phyloP scores from a whole-genome alignment of 2,329 filamentous ascomycete species.

The Pseudocercospora pini-densiflorae region DNA sequence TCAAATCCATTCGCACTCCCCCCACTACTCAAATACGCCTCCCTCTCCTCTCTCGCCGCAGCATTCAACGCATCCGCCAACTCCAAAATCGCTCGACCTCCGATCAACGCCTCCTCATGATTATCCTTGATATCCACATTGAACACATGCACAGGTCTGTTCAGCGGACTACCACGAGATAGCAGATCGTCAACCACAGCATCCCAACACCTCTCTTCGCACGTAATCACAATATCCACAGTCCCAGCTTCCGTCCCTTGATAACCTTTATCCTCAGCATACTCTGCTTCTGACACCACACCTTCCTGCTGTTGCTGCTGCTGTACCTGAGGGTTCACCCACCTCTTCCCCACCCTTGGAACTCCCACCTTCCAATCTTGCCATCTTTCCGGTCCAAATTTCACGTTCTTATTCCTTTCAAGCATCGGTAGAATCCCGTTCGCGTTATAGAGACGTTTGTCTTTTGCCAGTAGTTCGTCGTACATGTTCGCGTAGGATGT shows the following conservation, averaged over 20 bases:
- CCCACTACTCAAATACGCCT: constrained; percentile 69
- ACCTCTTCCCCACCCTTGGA: constrained; percentile 72
- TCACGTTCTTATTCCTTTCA: constrained; percentile 85
- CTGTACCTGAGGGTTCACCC: neutral
- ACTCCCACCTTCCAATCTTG: constrained; percentile 94
- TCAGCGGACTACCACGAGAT: constrained; percentile 81
- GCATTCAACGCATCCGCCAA: constrained; percentile 83
- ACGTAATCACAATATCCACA: constrained; percentile 94
- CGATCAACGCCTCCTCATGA: constrained; percentile 91
- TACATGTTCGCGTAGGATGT: constrained; percentile 96
- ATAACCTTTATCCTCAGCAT: constrained; percentile 73
- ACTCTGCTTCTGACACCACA: constrained; percentile 43
- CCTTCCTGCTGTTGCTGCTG: constrained; percentile 8
- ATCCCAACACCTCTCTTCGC: constrained; percentile 98
- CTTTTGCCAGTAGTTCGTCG: constrained; percentile 84
- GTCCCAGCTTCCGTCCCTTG: constrained; percentile 84
- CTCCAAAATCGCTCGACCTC: constrained; percentile 89
- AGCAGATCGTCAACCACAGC: constrained; percentile 94
- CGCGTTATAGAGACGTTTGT: constrained; percentile 81
- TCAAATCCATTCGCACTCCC: constrained; percentile 67
- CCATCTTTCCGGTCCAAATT: constrained; percentile 96
- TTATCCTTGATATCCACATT: constrained; percentile 99
- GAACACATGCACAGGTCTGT: constrained; percentile 94
- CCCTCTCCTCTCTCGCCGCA: constrained; percentile 77
- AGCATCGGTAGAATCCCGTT: constrained; percentile 98